A percentile compares a stretch with the other conserved stretches of the same genome.
phyloP scores from a whole-genome alignment of 495 filamentous ascomycete species.

The Hypoxylon lenormandii region DNA sequence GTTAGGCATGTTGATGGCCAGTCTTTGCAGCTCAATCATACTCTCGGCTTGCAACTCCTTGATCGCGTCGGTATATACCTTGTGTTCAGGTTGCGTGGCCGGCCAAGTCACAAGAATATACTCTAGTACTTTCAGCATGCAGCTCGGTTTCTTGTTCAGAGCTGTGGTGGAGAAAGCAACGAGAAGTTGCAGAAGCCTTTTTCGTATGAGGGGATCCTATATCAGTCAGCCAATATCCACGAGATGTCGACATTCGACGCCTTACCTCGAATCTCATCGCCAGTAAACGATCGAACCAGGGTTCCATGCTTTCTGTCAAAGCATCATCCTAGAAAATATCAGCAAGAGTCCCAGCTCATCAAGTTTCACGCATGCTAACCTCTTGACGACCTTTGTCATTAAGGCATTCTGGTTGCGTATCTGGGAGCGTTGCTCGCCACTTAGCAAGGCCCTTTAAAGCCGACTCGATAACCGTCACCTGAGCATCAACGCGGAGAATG shows the following conservation, averaged over 20 bases:
- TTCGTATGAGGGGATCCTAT: slow-evolving; percentile 86
- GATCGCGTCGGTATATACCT: slow-evolving; percentile 87
- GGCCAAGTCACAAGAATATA: slow-evolving; percentile 86
- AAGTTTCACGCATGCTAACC: slow-evolving; percentile 52
- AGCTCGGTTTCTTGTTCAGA: slow-evolving; percentile 77
- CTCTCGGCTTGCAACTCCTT: slow-evolving; percentile 84
- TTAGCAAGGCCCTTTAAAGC: slow-evolving; percentile 87
- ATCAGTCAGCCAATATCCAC: slow-evolving; percentile 22
- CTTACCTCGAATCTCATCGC: slow-evolving; percentile 78
- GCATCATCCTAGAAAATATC: slow-evolving; percentile 66
- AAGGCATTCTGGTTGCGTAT: neutral
- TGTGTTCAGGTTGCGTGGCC: slow-evolving; percentile 72
- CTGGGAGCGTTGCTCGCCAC: slow-evolving; percentile 70
- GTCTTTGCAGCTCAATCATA: slow-evolving; percentile 84
- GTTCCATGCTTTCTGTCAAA: slow-evolving; percentile 76
- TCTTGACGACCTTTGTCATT: slow-evolving; percentile 65
- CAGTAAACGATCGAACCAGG: slow-evolving; percentile 82
- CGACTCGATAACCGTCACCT: slow-evolving; percentile 90
- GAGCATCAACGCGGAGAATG: slow-evolving; percentile 84
- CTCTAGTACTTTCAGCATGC: slow-evolving; percentile 88
- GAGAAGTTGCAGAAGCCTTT: slow-evolving; percentile 82
- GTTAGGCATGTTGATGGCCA: slow-evolving; percentile 90
- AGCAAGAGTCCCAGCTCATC: neutral
- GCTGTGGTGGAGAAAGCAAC: slow-evolving; percentile 87
- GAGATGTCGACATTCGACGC: neutral